phyloP scores from a whole-genome alignment of 768 basidiomycete genomes.

The Crassisporium funariophilum region DNA sequence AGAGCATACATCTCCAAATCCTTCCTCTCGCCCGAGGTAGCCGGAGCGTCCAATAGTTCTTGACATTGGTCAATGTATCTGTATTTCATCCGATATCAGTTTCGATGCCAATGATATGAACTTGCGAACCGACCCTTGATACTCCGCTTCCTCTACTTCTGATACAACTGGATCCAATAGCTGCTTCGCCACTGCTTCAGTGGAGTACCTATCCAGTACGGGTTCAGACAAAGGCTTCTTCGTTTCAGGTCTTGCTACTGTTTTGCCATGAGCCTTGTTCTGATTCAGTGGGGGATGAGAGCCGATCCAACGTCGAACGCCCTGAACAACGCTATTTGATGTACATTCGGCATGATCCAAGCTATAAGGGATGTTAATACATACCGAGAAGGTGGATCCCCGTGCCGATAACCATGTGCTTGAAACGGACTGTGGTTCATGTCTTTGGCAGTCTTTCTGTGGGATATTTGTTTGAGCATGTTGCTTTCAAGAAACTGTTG shows the following conservation, averaged over 20 bases:
- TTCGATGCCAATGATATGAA: not conserved
- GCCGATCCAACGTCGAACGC: slow-evolving; percentile 78
- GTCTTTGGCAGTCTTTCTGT: slow-evolving; percentile 69
- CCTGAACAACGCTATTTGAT: slow-evolving; percentile 65
- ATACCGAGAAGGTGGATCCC: slow-evolving; percentile 38
- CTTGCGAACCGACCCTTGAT: slow-evolving; percentile 55
- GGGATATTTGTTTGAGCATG: not conserved
- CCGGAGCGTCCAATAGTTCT: slow-evolving; percentile 60
- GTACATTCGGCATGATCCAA: not conserved
- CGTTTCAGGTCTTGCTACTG: slow-evolving; percentile 35
- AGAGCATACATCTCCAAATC: slow-evolving; percentile 58
- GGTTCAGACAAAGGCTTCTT: slow-evolving; percentile 32
- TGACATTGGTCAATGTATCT: slow-evolving; percentile 80
- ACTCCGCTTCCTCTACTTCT: slow-evolving; percentile 67
- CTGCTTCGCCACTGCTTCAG: slow-evolving; percentile 58
- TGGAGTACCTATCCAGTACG: slow-evolving; percentile 47
- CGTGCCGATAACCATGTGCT: slow-evolving; percentile 47
- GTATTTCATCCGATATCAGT: not conserved
- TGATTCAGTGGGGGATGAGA: slow-evolving; percentile 46
- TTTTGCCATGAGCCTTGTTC: slow-evolving; percentile 41
- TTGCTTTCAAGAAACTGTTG: slow-evolving; percentile 1
- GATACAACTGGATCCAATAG: slow-evolving; percentile 66
- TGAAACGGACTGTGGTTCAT: slow-evolving; percentile 78
- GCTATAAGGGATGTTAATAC: not conserved
- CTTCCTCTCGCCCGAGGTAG: slow-evolving; percentile 53